These are phyloP conservation scores for Fraxinus xanthoxyloides DNA, from an alignment of 305 asterid species.

Conservation along the genomic window DNA sequence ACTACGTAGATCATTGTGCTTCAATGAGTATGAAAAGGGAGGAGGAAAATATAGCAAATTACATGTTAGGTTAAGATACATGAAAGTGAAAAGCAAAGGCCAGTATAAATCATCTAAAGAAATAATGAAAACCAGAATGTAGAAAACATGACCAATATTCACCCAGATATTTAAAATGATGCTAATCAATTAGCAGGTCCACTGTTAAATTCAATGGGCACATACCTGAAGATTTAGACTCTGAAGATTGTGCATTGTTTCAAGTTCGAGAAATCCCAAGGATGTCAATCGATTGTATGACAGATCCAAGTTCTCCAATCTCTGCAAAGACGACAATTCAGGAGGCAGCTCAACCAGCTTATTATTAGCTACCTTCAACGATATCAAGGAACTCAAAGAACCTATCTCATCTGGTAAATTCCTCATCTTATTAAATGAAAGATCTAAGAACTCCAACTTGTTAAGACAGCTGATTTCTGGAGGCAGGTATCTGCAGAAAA, in stretches of 20 bases:
- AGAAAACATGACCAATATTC: not conserved
- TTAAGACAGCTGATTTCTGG: slow-evolving; percentile 80
- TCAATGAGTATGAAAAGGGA: slow-evolving; percentile 22
- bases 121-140: not conserved
- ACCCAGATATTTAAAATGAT: not conserved
- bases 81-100: not conserved
- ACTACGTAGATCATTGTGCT: slow-evolving; percentile 67
- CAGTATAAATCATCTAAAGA: not conserved
- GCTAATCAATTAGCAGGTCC: not conserved
- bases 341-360: slow-evolving; percentile 71
- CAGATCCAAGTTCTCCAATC: slow-evolving; percentile 77
- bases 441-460: slow-evolving; percentile 75
- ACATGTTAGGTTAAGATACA: slow-evolving; percentile 18
- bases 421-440: slow-evolving; percentile 91
- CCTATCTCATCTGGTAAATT: slow-evolving; percentile 75
- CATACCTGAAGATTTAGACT: slow-evolving; percentile 73
- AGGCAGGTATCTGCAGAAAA: slow-evolving; percentile 77
- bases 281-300: slow-evolving; percentile 76
- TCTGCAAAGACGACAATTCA: slow-evolving; percentile 56
- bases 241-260: slow-evolving; percentile 64
- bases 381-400: slow-evolving; percentile 49
- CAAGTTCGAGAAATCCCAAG: slow-evolving; percentile 68
- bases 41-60: not conserved
- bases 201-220: slow-evolving; percentile 10
- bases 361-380: slow-evolving; percentile 74